Conservation (phyloP, 192 early-diverging fungal species). For the Entrophospora sp. region DNA sequence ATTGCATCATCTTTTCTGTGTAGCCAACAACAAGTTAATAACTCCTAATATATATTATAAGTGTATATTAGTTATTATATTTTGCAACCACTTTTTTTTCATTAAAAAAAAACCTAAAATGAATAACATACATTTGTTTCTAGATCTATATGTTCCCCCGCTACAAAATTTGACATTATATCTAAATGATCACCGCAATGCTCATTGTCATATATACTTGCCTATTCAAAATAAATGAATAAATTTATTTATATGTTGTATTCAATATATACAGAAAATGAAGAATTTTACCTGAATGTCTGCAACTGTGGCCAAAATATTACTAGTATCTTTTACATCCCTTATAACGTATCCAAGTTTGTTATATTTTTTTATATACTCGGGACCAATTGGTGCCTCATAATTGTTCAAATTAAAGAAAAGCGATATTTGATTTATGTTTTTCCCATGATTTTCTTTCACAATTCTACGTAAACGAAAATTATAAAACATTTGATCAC, state of each 20-base stretch:
- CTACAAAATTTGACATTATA: slow-evolving; percentile 83
- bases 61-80: not conserved
- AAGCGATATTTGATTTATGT: slow-evolving; percentile 66
- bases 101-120: not conserved
- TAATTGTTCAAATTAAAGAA: slow-evolving; percentile 59
- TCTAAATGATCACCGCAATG: slow-evolving; percentile 91
- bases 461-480: slow-evolving; percentile 76
- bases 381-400: slow-evolving; percentile 39
- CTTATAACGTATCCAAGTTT: slow-evolving; percentile 59
- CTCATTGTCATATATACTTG: slow-evolving; percentile 87
- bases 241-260: not conserved
- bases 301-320: slow-evolving; percentile 66
- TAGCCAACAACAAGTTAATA: slow-evolving; percentile 20
- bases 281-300: slow-evolving; percentile 51
- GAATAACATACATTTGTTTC: not conserved
- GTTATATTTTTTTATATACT: slow-evolving; percentile 57
- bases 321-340: slow-evolving; percentile 58
- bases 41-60: slow-evolving; percentile 7
- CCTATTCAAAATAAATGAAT: slow-evolving; percentile 33
- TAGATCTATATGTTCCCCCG: slow-evolving; percentile 26
- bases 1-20: slow-evolving; percentile 13
- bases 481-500: slow-evolving; percentile 59
- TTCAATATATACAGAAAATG: not conserved
- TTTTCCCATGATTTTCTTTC: slow-evolving; percentile 79
- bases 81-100: no score